Base-by-base conservation (phyloP, 116 monocot species). In the Dioscorea cayenensis region DNA sequence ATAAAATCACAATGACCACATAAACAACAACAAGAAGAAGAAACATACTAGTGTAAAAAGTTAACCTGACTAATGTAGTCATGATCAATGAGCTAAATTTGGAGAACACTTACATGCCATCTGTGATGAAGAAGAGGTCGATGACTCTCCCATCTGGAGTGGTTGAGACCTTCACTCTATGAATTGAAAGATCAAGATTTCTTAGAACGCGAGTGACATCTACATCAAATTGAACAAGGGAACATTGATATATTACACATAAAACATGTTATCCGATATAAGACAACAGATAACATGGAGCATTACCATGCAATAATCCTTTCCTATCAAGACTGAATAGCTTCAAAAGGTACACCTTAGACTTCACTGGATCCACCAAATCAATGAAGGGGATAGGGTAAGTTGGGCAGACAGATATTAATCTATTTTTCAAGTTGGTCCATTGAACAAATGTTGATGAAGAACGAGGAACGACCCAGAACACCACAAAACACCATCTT, bases 121-220 rank as follows among this genome's bases (percentile, higher is more conserved):
- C 93, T 0, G 93, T 90, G 70, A 97, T 83, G 38, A 93, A 93
- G 80, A 97, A 93, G 64, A 97, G 89, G 65, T 97, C 97, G 52
- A 93, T 71, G 49, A 90, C 97, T 75, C 84, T 75, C 14, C 89
- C 97, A 80, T 93, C 93, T 3, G 97, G 97, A 18, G 97, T 97
- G 7, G 97, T 97, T 1, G 93, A 97, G 11, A 97, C 90, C 84
- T 97, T 97, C 22, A 97, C 93, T 79, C 90, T 85, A 32, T 90
- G 90, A 72, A 93, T 90, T 68, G 81, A 60, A 49, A 93, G 76
- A 37, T 90, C 93, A 52, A 97, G 86, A 65, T 97, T 88, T 10
- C 72, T 86, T 35, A 97, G 93, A 21, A 93, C 81, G 63, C 81
- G 74, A 65, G 93, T 97, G 2, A 86, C 88, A 84, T 97, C 97